Base-by-base conservation (phyloP, 768 basidiomycete species). In the Chalciporus chontae region DNA sequence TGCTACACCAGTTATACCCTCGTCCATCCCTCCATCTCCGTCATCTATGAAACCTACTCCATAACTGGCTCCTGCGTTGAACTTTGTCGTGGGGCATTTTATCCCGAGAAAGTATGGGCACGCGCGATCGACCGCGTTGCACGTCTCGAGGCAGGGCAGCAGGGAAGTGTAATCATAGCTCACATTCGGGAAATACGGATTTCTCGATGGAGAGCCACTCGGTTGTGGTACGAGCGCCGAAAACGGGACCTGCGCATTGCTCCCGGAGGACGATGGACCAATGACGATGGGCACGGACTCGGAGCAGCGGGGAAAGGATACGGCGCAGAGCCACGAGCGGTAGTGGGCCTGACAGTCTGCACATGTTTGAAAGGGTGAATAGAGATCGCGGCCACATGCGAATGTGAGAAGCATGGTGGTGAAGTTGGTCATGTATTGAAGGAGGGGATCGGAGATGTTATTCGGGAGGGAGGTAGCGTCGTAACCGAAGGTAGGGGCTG, bases 121-220 rank as follows among this genome's bases (percentile, higher is more conserved):
- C 10, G 87, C 79, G 23, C 91, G 79, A 55, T 87, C 85, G 19
- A 79, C 81, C 1, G 78, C 75, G 15, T 80, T 76, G 68, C 92
- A 94, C 26, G 78, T 79, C 69, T 91, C 92, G 9, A 90, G 68
- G 62, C 90, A 93, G 3, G 92, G 90, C 29, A 88, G 70, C 14
- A 94, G 69, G 61, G 78, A 74, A n/a, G 67, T 71, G 68, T 88
- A 90, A 2, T 71, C 47, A 17, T 62, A 66, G 2, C 61, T 57
- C 54, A 76, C 67, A 11, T 72, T 46, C n/a, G 82, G 77, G 38
- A 84, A 69, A 47, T 65, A 69, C 3, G 71, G 59, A 53, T 80
- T 82, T 13, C 84, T 72, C 3, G 68, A 58, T 0, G 72, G 58
- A 6, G 63, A 56, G 17, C 74, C 64, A 0, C 79, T 71, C 4